Evolutionary conservation across 164 flowering plant genomes (phyloP).

Genomic region (Santalum album): DNA sequence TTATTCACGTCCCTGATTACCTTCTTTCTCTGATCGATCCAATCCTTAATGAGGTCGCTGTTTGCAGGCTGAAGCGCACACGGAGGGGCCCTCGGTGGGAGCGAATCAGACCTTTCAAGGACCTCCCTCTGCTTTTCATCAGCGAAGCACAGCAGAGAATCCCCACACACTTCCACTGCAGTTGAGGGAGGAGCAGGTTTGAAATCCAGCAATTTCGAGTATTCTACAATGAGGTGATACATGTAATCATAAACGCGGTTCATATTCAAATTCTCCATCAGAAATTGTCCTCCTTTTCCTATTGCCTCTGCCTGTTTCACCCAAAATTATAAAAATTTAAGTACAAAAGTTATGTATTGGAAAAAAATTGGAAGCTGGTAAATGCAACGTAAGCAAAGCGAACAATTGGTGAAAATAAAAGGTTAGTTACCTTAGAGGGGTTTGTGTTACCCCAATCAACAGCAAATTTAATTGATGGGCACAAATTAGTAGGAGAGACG

Average conservation of each 20-base stretch:
- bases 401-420: background rate
- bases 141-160: slow-evolving; percentile 66
- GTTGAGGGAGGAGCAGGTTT: slow-evolving; percentile 54
- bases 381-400: background rate
- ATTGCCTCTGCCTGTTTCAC: slow-evolving; percentile 60
- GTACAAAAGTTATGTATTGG: too few relatives aligned
- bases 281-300: slow-evolving; percentile 56
- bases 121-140: slow-evolving; percentile 41
- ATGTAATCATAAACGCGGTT: slow-evolving; percentile 72
- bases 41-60: slow-evolving; percentile 14
- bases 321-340: background rate
- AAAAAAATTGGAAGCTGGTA: too few relatives aligned
- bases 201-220: slow-evolving; percentile 66
- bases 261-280: slow-evolving; percentile 58
- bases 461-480: slow-evolving; percentile 55
- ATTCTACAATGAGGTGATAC: slow-evolving; percentile 66
- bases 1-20: slow-evolving; percentile 17
- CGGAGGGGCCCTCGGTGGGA: slow-evolving; percentile 38
- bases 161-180: slow-evolving; percentile 47
- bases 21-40: slow-evolving; percentile 23
- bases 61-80: slow-evolving; percentile 38
- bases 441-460: slow-evolving; percentile 72
- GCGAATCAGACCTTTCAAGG: slow-evolving; percentile 34
- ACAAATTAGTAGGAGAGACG: slow-evolving; percentile 35
- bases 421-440: slow-evolving; percentile 36